Percentiles rank a stretch among this genome's conserved stretches.
Evolutionary conservation across 2,329 filamentous ascomycete genomes (phyloP).

Genomic region (Diaporthe caulivora): DNA sequence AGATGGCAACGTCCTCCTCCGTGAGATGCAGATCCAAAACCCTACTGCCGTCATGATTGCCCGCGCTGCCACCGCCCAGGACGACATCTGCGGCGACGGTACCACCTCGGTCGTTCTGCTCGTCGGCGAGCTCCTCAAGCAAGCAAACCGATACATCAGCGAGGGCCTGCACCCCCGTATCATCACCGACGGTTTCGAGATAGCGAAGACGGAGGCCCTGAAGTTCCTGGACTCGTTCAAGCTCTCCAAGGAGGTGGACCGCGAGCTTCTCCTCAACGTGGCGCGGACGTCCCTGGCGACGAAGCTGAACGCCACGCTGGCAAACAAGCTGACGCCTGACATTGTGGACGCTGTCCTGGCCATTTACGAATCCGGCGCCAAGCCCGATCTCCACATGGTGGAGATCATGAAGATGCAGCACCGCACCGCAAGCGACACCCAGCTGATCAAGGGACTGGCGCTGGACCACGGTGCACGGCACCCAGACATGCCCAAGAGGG

Average conservation of each 20-base stretch:
- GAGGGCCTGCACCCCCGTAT: slow-evolving; percentile 98
- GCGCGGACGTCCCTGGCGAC: slow-evolving; percentile 95
- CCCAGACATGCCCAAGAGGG: slow-evolving; percentile 96
- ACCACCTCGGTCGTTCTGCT: slow-evolving; percentile 96
- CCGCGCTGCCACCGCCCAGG: slow-evolving; percentile 92
- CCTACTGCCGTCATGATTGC: slow-evolving; percentile 92
- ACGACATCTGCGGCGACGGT: slow-evolving; percentile 98
- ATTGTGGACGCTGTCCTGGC: slow-evolving; percentile 97
- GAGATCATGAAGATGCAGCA: slow-evolving; percentile 99
- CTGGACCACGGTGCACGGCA: slow-evolving; percentile 96
- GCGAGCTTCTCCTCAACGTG: slow-evolving; percentile 92
- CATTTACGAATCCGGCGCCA: slow-evolving; percentile 89
- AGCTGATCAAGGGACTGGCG: slow-evolving; percentile 92
- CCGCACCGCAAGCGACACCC: slow-evolving; percentile 93
- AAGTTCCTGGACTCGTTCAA: slow-evolving; percentile 98
- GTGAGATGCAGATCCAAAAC: slow-evolving; percentile 96
- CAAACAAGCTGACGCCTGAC: slow-evolving; percentile 90
- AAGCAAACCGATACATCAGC: slow-evolving; percentile 94
- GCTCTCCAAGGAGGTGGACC: slow-evolving; percentile 86
- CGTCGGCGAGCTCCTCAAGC: slow-evolving; percentile 96
- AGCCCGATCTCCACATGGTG: slow-evolving; percentile 98
- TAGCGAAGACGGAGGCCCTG: slow-evolving; percentile 92
- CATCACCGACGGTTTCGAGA: slow-evolving; percentile 97
- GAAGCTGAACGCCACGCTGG: slow-evolving; percentile 90
- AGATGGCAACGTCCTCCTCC: slow-evolving; percentile 89